phyloP scores from a whole-genome alignment of 805 yeast genomes.

The Candida maris region DNA sequence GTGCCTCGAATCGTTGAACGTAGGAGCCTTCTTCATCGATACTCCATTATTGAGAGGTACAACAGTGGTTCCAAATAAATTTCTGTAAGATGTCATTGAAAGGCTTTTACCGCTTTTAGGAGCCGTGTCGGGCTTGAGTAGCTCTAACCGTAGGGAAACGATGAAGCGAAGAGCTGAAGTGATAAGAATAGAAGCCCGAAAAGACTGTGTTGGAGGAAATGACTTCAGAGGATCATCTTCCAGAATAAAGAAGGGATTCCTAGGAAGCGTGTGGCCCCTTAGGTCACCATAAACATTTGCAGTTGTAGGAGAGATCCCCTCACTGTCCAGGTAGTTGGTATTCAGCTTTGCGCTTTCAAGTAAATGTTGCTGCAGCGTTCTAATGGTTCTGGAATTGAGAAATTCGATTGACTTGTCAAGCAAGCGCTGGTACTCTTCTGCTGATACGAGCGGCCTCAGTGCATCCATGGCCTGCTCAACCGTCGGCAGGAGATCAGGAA shows the following conservation, averaged over 20 bases:
- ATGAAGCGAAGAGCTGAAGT: slow-evolving; percentile 66
- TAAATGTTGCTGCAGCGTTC: slow-evolving; percentile 52
- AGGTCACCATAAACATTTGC: slow-evolving; percentile 62
- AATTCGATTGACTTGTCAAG: slow-evolving; percentile 43
- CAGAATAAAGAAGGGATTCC: slow-evolving; percentile 71
- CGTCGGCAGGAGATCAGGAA: slow-evolving; percentile 53
- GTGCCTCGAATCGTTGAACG: slow-evolving; percentile 41
- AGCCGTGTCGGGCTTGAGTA: slow-evolving; percentile 55
- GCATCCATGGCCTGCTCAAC: slow-evolving; percentile 51
- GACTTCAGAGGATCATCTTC: slow-evolving; percentile 71
- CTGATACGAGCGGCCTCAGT: slow-evolving; percentile 54
- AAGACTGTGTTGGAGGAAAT: slow-evolving; percentile 57
- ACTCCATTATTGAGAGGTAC: slow-evolving; percentile 42
- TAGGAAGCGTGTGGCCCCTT: slow-evolving; percentile 64
- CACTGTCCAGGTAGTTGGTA: slow-evolving; percentile 52
- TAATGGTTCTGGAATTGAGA: slow-evolving; percentile 37
- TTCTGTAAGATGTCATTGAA: slow-evolving; percentile 65
- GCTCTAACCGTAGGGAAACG: slow-evolving; percentile 50
- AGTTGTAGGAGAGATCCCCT: slow-evolving; percentile 42
- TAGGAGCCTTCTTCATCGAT: slow-evolving; percentile 33
- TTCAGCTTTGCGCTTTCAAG: slow-evolving; percentile 40
- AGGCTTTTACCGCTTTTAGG: slow-evolving; percentile 48
- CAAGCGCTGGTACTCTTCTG: slow-evolving; percentile 48
- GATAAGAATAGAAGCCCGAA: slow-evolving; percentile 63
- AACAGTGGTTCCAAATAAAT: slow-evolving; percentile 68